Percentiles rank a stretch among this genome's conserved stretches.
Evolutionary conservation across 768 basidiomycete genomes (phyloP).

Genomic region (Pisolithus tinctorius): DNA sequence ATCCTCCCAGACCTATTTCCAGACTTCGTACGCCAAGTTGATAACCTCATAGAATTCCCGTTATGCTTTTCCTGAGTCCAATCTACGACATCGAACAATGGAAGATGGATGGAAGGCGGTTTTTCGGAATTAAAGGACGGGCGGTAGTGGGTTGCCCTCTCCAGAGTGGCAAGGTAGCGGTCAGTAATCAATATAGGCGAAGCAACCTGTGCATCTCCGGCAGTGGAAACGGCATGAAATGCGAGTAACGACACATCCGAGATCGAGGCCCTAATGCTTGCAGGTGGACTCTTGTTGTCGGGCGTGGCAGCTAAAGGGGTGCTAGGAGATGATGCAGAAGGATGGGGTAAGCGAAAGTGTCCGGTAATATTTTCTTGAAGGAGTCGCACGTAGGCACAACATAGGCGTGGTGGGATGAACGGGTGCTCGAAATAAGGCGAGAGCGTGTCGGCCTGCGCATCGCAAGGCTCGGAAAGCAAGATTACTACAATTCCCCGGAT

Average conservation of each 20-base stretch:
- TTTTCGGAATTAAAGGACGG: constrained; percentile 25
- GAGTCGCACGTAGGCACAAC: constrained; percentile 47
- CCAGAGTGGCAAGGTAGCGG: constrained; percentile 54
- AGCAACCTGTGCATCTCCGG: constrained; percentile 27
- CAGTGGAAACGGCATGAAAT: constrained; percentile 28
- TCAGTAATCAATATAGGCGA: constrained; percentile 74
- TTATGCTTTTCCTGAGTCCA: constrained; percentile 48
- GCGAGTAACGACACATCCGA: constrained; percentile 54
- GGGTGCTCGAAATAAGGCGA: constrained; percentile 50
- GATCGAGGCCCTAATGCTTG: constrained; percentile 15
- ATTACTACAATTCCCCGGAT: constrained; percentile 45
- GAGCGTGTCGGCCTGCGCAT: constrained; percentile 10
- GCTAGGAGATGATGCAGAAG: constrained; percentile 6
- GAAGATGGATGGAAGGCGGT: constrained; percentile 31
- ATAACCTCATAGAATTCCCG: constrained; percentile 44
- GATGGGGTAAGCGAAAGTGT: constrained; percentile 10
- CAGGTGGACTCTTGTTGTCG: not conserved
- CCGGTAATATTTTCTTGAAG: constrained; percentile 34
- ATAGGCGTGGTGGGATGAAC: constrained; percentile 47
- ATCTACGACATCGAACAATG: constrained; percentile 52
- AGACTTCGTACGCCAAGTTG: constrained; percentile 53
- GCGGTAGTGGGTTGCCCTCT: constrained; percentile 38
- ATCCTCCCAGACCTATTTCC: constrained; percentile 15
- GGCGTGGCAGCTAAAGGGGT: not conserved
- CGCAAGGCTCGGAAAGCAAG: constrained; percentile 31